Evolutionary conservation across 345 rosid genomes (phyloP).

Genomic region (Melastoma malabathricum): DNA sequence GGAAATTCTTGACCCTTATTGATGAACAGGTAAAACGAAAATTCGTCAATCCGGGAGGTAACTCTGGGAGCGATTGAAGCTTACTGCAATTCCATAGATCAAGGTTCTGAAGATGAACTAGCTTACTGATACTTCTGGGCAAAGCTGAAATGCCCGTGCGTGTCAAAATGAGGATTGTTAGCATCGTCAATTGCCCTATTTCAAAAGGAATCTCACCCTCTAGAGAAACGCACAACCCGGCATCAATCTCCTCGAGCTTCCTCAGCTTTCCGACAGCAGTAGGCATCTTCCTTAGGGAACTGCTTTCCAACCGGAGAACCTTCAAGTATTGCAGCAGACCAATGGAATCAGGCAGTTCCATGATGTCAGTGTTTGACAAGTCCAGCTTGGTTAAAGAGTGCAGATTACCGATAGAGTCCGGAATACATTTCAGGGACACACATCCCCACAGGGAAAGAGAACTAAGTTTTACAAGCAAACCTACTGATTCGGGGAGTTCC

Average conservation of each 20-base stretch:
- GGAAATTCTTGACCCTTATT: constrained; percentile 1
- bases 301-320: not conserved
- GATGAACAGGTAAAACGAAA: no score
- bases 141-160: not conserved
- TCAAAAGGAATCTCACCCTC: not conserved
- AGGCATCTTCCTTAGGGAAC: not conserved
- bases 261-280: not conserved
- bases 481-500: not conserved
- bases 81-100: not conserved
- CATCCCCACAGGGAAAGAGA: constrained; percentile 3
- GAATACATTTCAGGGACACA: not conserved
- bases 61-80: constrained; percentile 1
- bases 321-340: constrained; percentile 2
- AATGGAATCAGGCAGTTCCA: not conserved
- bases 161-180: not conserved
- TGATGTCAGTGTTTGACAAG: not conserved
- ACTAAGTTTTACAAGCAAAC: not conserved
- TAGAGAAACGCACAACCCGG: not conserved
- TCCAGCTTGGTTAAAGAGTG: not conserved
- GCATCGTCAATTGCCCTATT: not conserved
- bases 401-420: constrained; percentile 4
- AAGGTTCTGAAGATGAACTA: not conserved
- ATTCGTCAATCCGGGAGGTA: not conserved
- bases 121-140: not conserved
- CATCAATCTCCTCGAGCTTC: not conserved